A percentile compares a stretch with the other conserved stretches of the same genome.
phyloP scores from a whole-genome alignment of 169 alveolate genomes.

The Eimeria maxima region DNA sequence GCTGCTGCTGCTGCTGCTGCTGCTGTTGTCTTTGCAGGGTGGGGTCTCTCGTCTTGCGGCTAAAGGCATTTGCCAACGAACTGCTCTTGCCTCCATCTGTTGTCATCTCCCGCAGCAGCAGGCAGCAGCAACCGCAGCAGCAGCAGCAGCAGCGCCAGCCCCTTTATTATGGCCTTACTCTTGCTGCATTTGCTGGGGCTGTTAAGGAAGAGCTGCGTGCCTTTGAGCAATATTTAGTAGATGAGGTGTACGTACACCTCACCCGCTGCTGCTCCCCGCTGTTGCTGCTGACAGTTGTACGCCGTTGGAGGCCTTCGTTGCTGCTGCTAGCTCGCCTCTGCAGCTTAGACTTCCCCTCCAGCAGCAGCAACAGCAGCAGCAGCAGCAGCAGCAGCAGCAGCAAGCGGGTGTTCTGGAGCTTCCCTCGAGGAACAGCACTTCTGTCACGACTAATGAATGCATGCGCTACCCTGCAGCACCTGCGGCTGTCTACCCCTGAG shows the following conservation, averaged over 20 bases:
- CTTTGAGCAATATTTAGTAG: not conserved
- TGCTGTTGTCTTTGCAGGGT: not conserved
- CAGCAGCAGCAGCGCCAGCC: not conserved
- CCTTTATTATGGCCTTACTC: not conserved
- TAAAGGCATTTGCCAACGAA: not conserved
- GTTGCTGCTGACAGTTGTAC: not conserved
- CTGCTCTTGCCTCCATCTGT: not conserved
- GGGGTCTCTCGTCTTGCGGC: not conserved
- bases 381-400: no score
- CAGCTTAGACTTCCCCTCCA: not conserved
- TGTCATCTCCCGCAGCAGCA: not conserved
- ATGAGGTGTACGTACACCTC: not conserved
- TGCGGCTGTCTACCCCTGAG: not conserved
- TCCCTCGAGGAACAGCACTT: conserved; percentile 1
- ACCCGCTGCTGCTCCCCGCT: not conserved
- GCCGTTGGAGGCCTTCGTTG: not conserved
- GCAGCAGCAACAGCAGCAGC: not conserved
- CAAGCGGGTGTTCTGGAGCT: not conserved
- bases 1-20: not conserved
- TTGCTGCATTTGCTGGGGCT: not conserved
- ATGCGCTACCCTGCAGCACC: conserved; percentile 14
- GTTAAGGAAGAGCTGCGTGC: not conserved
- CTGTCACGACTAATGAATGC: not conserved
- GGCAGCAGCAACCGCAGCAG: not conserved
- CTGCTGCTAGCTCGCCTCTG: conserved; percentile 15